Evolutionary conservation across 2,329 filamentous ascomycete species (phyloP).

Genomic region (Waltergamsia citrina): DNA sequence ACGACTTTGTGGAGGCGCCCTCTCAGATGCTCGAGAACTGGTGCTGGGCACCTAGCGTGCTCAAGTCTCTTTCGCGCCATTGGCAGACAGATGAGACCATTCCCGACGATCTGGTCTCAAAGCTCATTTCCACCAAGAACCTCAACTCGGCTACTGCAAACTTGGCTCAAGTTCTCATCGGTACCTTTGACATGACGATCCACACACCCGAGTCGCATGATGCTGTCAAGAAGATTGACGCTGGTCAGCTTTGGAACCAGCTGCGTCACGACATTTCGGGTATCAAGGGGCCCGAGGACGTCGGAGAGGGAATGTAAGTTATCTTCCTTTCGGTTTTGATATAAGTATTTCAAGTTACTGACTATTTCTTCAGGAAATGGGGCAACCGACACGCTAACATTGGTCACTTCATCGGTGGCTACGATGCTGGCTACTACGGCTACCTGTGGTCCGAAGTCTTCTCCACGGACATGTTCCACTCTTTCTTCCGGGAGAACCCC

Average conservation of each 20-base stretch:
- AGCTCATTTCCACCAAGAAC: slow-evolving; percentile 67
- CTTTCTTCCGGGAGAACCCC: slow-evolving; percentile 66
- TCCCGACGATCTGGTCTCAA: slow-evolving; percentile 64
- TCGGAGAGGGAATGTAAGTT: slow-evolving; percentile 45
- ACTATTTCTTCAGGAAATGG: slow-evolving; percentile 43
- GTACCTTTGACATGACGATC: slow-evolving; percentile 76
- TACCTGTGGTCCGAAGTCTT: slow-evolving; percentile 71
- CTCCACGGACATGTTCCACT: slow-evolving; percentile 78
- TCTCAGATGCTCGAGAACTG: slow-evolving; percentile 70
- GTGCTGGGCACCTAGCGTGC: slow-evolving; percentile 60
- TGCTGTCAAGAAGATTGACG: slow-evolving; percentile 56
- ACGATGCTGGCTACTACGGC: slow-evolving; percentile 78
- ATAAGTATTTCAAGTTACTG: slow-evolving; percentile 11
- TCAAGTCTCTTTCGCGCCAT: slow-evolving; percentile 61
- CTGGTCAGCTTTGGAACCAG: slow-evolving; percentile 61
- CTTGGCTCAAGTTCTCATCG: slow-evolving; percentile 69
- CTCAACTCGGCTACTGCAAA: slow-evolving; percentile 76
- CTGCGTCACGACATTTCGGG: slow-evolving; percentile 63
- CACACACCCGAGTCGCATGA: slow-evolving; percentile 63
- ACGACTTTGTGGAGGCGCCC: slow-evolving; percentile 64
- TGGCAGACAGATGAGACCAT: slow-evolving; percentile 63
- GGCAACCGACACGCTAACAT: slow-evolving; percentile 73
- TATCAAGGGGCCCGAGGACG: slow-evolving; percentile 62
- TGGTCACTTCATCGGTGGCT: slow-evolving; percentile 74
- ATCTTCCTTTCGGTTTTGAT: too few relatives aligned